These are phyloP conservation scores for Exophiala xenobiotica DNA, from an alignment of 2,329 filamentous ascomycete genomes.

Conservation along the genomic window DNA sequence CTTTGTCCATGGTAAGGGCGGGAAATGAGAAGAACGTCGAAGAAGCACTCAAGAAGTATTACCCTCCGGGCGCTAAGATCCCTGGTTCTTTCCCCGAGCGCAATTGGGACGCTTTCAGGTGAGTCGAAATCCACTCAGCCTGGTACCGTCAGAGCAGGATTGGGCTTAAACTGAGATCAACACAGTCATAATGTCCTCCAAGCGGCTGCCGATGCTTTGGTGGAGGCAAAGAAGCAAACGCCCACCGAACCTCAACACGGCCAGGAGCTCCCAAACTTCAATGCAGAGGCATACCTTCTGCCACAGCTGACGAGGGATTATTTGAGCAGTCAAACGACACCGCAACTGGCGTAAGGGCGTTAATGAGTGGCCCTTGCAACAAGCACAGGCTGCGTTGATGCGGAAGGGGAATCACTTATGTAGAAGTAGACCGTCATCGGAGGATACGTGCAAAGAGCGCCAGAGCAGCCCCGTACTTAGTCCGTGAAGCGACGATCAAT, in stretches of 20 bases:
- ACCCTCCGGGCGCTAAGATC: not conserved
- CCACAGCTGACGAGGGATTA: not conserved
- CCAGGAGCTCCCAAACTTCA: not conserved
- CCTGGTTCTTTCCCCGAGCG: conserved; percentile 2
- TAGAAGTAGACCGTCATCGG: no score
- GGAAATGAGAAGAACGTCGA: conserved; percentile 29
- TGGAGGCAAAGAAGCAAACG: not conserved
- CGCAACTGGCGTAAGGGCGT: not conserved
- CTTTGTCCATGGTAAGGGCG: conserved; percentile 27
- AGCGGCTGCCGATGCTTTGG: conserved; percentile 3
- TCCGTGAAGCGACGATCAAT: no score
- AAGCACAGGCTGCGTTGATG: no score
- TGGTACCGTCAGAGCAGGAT: not conserved
- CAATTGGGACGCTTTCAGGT: conserved; percentile 3
- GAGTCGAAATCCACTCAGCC: not conserved
- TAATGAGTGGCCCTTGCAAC: no score
- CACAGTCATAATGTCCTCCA: conserved; percentile 2
- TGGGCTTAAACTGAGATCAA: not conserved
- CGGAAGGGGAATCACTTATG: no score
- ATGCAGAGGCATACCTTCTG: not conserved
- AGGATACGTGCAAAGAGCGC: no score
- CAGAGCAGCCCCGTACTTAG: no score
- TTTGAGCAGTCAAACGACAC: not conserved
- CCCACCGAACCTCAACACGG: not conserved
- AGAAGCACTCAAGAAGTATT: conserved; percentile 26